Percentiles rank a stretch among this genome's conserved stretches.
Evolutionary conservation across 129 eudicot genomes (phyloP).

Genomic region (Daucus carota): DH1_v3.0 NC_030388.2:24052001-24052500

Average conservation of each 20-base stretch:
- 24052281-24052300: background rate
- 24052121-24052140: background rate
- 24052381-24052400: background rate
- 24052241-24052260: background rate
- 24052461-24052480: conserved; percentile 99
- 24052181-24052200: background rate
- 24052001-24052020: background rate
- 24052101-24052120: too few relatives aligned
- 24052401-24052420: background rate
- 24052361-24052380: background rate
- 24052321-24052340: too few relatives aligned
- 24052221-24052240: background rate
- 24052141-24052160: background rate
- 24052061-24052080: too few relatives aligned
- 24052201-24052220: background rate
- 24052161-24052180: background rate
- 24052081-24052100: background rate
- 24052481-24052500: conserved; percentile 99
- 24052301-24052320: background rate
- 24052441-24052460: conserved; percentile 95
- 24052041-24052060: background rate
- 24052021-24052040: too few relatives aligned
- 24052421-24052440: conserved; percentile 14
- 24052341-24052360: background rate
- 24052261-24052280: background rate